Evolutionary conservation across 129 eudicot genomes (phyloP), one percentile per base, ranked within the genome.

Genomic region (Tanacetum coccineum): DNA sequence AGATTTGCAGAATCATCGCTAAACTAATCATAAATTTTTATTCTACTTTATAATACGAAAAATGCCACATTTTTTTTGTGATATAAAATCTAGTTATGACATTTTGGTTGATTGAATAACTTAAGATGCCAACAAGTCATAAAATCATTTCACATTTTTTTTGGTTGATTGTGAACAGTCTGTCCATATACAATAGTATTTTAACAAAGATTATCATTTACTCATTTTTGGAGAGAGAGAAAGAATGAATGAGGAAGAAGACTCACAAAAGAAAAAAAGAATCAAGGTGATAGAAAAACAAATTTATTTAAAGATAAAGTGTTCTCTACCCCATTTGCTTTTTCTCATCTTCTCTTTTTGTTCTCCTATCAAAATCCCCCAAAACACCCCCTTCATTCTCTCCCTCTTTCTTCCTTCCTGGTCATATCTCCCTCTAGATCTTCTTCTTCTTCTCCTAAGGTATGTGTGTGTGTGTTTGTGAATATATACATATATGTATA

Each of bases 311-410:
- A 85, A 80, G 82, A 72, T 73, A 83, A 85, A 76, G 83, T 49
- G 70, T 65, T 47, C 62, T 79, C 78, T 71, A 78, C 79, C 70
- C 74, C 81, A 65, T 50, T 74, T 82, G 82, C 88, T 85, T 88
- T 82, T 78, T 73, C 55, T 61, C 61, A 60, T 51, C 54, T 2
- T 56, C 79, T 75, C 86, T 76, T 81, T 83, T 85, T 84, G 83
- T 73, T 70, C 79, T 81, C 80, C 73, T 60, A 79, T 79, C 84
- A 81, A 68, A 81, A 83, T 54, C 80, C 85, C 82, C 64, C 85
- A 69, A 85, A 59, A 48, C 81, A 55, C 45, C 82, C 81, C 74
- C 48, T 70, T 56, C 79, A 55, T 77, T 67, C 81, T 73, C 62
- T 77, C 62, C 67, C 76, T 74, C 78, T 32, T 67, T 58, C 68